These are phyloP conservation scores for Hericium alpestre DNA, from an alignment of 768 basidiomycete genomes.

Conservation along the genomic window DNA sequence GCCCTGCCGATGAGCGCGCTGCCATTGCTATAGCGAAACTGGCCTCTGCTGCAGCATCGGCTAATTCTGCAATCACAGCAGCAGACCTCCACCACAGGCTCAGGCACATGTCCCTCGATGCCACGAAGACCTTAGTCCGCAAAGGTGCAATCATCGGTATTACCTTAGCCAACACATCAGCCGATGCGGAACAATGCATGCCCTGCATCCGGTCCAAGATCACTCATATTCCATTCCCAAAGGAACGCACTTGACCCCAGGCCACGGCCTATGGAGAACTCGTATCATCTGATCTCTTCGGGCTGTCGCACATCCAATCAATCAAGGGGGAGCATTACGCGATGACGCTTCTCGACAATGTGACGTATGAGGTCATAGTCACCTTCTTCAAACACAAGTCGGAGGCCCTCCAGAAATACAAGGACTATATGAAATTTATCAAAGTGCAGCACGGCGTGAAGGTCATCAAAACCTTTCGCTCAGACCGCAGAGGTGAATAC, in stretches of 20 bases:
- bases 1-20: too few relatives aligned
- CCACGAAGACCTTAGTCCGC: constrained; percentile 7
- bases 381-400: constrained; percentile 7
- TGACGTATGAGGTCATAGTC: constrained; percentile 6
- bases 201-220: background rate
- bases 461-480: constrained; percentile 11
- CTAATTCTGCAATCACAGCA: too few relatives aligned
- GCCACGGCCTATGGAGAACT: constrained; percentile 18
- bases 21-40: too few relatives aligned
- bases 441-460: constrained; percentile 7
- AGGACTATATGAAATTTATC: constrained; percentile 11
- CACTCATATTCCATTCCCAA: background rate
- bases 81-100: background rate
- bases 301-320: constrained; percentile 18
- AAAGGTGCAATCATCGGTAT: background rate
- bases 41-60: too few relatives aligned
- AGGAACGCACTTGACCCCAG: background rate
- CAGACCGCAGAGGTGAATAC: constrained; percentile 16
- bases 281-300: constrained; percentile 29
- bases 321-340: constrained; percentile 8
- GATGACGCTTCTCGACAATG: constrained; percentile 17
- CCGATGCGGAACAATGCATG: background rate
- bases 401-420: constrained; percentile 7
- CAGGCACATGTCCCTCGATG: too few relatives aligned
- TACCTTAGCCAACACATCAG: background rate